Evolutionary conservation across 805 yeast genomes (phyloP).

Genomic region (Metschnikowia picachoensis): DNA sequence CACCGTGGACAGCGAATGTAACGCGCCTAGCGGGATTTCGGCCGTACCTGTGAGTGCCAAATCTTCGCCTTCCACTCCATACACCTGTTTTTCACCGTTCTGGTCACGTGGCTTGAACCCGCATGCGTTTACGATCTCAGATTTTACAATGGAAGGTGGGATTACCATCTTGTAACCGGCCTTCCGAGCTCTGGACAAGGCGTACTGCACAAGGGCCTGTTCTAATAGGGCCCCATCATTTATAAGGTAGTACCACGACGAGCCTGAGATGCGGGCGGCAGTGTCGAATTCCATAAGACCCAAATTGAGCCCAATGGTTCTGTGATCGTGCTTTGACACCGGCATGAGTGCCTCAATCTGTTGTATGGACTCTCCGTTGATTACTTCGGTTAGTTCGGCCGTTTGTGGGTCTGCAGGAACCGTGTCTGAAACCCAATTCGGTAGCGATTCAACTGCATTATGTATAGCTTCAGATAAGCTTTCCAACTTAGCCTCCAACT

Average conservation of each 20-base stretch:
- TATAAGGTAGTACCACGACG: conserved; percentile 82
- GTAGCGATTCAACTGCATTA: conserved; percentile 48
- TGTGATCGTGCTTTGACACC: conserved; percentile 50
- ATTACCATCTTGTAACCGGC: conserved; percentile 65
- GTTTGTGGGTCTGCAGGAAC: conserved; percentile 42
- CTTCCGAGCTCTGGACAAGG: conserved; percentile 60
- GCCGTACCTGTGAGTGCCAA: conserved; percentile 89
- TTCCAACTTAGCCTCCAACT: conserved; percentile 23
- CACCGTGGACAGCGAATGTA: conserved; percentile 52
- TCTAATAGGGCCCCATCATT: conserved; percentile 87
- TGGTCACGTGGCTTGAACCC: conserved; percentile 93
- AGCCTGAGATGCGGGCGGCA: conserved; percentile 75
- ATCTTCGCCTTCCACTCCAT: conserved; percentile 51
- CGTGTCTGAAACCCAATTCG: conserved; percentile 53
- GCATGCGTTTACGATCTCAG: conserved; percentile 79
- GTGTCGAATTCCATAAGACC: conserved; percentile 64
- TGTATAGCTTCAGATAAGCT: conserved; percentile 35
- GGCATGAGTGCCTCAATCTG: conserved; percentile 19
- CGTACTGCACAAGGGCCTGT: conserved; percentile 82
- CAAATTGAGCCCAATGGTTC: conserved; percentile 62
- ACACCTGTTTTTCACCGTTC: conserved; percentile 81
- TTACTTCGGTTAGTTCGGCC: conserved; percentile 44
- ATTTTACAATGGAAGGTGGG: conserved; percentile 84
- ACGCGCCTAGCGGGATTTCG: conserved; percentile 88
- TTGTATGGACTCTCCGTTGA: conserved; percentile 44